Conservation (phyloP, 2,329 filamentous ascomycete species). For the Alternaria angustiovoidea region DNA sequence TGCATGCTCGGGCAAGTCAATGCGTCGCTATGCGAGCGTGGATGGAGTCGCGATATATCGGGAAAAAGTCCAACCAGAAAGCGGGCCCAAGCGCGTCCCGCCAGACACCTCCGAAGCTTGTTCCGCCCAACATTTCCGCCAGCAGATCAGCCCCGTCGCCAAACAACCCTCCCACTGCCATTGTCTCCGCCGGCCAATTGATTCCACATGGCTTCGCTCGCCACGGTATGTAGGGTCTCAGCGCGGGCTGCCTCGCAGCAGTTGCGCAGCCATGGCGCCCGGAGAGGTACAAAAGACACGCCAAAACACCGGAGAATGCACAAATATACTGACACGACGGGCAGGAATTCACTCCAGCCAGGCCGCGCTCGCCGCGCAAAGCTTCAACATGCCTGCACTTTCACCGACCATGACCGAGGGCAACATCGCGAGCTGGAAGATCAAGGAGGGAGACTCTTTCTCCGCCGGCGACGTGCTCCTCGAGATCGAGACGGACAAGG, state of each 20-base stretch:
- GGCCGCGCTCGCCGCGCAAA: slow-evolving; percentile 75
- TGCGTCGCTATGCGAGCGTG: background rate
- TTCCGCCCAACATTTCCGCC: slow-evolving; percentile 48
- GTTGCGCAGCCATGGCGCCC: slow-evolving; percentile 60
- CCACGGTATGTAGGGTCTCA: slow-evolving; percentile 70
- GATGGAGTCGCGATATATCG: background rate
- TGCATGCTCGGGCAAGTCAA: slow-evolving; percentile 1
- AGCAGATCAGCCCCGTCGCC: slow-evolving; percentile 23
- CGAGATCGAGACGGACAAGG: slow-evolving; percentile 94
- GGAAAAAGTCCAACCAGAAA: slow-evolving; percentile 26
- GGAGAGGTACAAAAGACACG: slow-evolving; percentile 62
- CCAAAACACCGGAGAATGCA: slow-evolving; percentile 17
- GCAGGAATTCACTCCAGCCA: slow-evolving; percentile 71
- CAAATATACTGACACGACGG: slow-evolving; percentile 29
- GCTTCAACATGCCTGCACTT: slow-evolving; percentile 89
- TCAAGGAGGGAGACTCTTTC: slow-evolving; percentile 87
- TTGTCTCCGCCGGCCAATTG: slow-evolving; percentile 33
- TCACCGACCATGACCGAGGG: slow-evolving; percentile 95
- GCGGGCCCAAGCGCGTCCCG: slow-evolving; percentile 24
- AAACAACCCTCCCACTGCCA: slow-evolving; percentile 19
- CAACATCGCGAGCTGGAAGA: slow-evolving; percentile 83
- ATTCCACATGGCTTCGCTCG: slow-evolving; percentile 69
- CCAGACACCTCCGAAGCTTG: slow-evolving; percentile 33
- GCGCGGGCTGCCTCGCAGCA: slow-evolving; percentile 66
- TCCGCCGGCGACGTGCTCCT: slow-evolving; percentile 84